Evolutionary conservation across 2,329 filamentous ascomycete genomes (phyloP), one percentile per base, ranked within the genome.

Genomic region (Lachnellula arida): DNA sequence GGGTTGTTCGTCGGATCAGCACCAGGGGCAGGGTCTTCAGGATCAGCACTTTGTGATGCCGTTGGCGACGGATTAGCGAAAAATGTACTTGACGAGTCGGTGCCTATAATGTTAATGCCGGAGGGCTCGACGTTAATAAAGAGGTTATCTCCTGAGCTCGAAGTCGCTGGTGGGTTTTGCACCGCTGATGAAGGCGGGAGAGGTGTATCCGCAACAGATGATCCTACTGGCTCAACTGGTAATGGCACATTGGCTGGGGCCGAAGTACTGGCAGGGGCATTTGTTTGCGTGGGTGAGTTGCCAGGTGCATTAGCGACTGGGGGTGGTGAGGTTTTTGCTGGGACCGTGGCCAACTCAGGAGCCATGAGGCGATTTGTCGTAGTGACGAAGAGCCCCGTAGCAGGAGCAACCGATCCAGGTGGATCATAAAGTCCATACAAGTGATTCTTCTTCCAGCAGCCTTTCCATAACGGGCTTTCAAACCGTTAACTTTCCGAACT

Each of bases 361-460:
- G 43, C n/a, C 2, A 19, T 14, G 5, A 47, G 17, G 5, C 15
- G 12, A 17, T 42, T 17, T 8, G 58, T 58, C 58, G 70, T 63
- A 3, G 63, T 60, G 2, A 68, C 39, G 7, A 63, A 54, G 5
- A 64, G 53, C 11, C 51, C 70, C 14, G 62, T 64, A 5, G 71
- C 48, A 11, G 72, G 65, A 3, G 72, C 71, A 14, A 74, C 65
- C 17, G 72, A 72, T 61, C 73, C 73, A 8, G 72, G 71, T 5
- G 72, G 72, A 53, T 74, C 73, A 57, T 73, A 74, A 4, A 75
- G 63, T 2, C 73, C 73, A 58, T 73, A 69, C 5, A 60, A 59
- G 12, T 67, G 68, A 59, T 73, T 72, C 5, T 68, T 68, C 51
- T 67, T 67, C 55, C 70, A 72, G 2, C 72, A 72, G 37, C 64